Base-by-base conservation (phyloP, 176 grass and related monocot species). In the Cenchrus fungigraminus region DNA sequence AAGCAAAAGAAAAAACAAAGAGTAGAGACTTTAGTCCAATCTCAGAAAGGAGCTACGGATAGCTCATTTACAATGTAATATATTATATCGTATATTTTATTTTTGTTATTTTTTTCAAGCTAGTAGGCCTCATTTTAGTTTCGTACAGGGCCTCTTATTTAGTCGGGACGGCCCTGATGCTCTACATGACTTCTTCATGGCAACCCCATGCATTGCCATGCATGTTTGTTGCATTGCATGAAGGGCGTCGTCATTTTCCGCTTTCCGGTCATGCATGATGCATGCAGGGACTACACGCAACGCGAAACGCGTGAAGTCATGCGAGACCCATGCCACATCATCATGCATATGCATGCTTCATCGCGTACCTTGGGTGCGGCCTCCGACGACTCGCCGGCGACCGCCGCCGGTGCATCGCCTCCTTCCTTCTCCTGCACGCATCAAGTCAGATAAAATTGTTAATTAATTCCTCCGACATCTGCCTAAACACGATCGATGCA, bases 351-450 rank as follows among this genome's bases (percentile, higher is more conserved):
- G 19, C 44, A 80, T 80, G 56, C 63, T 43, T 8, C 7, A 40
- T 40, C 37, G 34, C 40, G 32, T 84, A 89, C 87, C 75, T 59
- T 17, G 22, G 75, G 16, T 66, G 57, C 74, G 37, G 68, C 16
- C 76, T 84, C 60, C 19, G 76, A 79, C 19, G 79, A 87, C 8
- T 57, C 64, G 12, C 44, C 54, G 55, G 6, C 44, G 56, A 67
- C 57, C 32, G 37, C 25, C 8, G 67, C 32, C 37, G 49, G 31
- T 11, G 80, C n/a, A 11, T 77, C 66, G 1, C 47, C 68, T 32
- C 42, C 75, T 67, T 32, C 73, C 0, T 34, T 58, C 17, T 79
- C 67, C 49, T 88, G 56, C 80, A 45, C 17, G 65, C 44, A 22
- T 28, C 1, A 9, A 4, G 37, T 40, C 5, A 9, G 14, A 32